Percentiles rank a stretch among this genome's conserved stretches.
Conservation (phyloP, 2,329 filamentous ascomycete genomes). For the Botryotinia convoluta region DNA sequence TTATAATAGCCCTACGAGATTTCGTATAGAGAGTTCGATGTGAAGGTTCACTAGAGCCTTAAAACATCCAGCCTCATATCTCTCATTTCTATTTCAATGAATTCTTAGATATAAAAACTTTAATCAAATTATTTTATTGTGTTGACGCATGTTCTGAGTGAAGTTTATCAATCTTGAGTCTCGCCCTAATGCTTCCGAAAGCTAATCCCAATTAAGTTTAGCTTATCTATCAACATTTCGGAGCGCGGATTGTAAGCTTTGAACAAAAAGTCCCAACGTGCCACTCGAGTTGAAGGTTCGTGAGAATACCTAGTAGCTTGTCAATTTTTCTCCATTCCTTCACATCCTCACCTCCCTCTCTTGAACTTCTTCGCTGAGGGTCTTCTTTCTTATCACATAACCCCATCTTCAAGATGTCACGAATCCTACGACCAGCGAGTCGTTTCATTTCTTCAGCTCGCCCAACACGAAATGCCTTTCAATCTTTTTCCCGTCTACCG, state of each 20-base stretch:
- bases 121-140: not conserved
- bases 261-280: slow-evolving; percentile 22
- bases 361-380: slow-evolving; percentile 15
- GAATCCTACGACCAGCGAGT: slow-evolving; percentile 63
- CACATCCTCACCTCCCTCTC: not conserved
- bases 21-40: not conserved
- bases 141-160: not conserved
- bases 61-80: not conserved
- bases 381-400: not conserved
- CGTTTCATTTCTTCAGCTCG: slow-evolving; percentile 56
- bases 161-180: not conserved
- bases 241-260: slow-evolving; percentile 18
- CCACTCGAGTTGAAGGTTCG: slow-evolving; percentile 19
- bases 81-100: not conserved
- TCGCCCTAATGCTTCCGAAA: slow-evolving; percentile 18
- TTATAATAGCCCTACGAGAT: not conserved
- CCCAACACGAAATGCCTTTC: slow-evolving; percentile 51
- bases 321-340: slow-evolving; percentile 11
- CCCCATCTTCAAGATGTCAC: slow-evolving; percentile 41
- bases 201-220: slow-evolving; percentile 14
- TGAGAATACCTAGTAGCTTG: slow-evolving; percentile 9
- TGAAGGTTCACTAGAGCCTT: not conserved
- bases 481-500: slow-evolving; percentile 41
- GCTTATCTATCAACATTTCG: slow-evolving; percentile 22
- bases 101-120: not conserved